Evolutionary conservation across 2,329 filamentous ascomycete genomes (phyloP).

Genomic region (Diaporthe nobilis): DNA sequence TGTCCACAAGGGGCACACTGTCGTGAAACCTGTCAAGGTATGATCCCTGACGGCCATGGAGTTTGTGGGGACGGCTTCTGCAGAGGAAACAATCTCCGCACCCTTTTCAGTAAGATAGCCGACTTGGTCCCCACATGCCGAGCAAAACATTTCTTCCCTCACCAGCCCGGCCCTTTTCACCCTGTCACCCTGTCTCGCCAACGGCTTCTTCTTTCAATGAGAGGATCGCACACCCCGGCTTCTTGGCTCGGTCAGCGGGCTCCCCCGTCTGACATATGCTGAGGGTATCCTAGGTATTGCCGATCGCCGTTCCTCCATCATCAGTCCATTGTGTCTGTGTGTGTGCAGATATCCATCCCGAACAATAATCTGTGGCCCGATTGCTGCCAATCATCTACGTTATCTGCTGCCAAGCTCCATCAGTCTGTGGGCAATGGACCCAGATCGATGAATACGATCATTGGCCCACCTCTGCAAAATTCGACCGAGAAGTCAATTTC

Average conservation of each 20-base stretch:
- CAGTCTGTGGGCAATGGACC: background rate
- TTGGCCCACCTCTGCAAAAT: constrained; percentile 26
- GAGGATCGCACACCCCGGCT: constrained; percentile 25
- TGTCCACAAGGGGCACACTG: background rate
- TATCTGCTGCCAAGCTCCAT: background rate
- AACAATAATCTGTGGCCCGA: background rate
- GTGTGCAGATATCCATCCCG: constrained; percentile 9
- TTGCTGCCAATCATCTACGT: background rate
- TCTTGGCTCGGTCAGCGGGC: constrained; percentile 5
- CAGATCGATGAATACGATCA: constrained; percentile 14
- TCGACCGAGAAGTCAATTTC: constrained; percentile 16
- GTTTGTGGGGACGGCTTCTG: background rate
- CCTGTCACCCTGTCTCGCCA: background rate
- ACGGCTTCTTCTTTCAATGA: background rate
- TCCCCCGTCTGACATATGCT: constrained; percentile 9
- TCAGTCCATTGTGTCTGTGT: constrained; percentile 14
- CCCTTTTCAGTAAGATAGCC: constrained; percentile 18
- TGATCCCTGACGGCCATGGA: constrained; percentile 14
- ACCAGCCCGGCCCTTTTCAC: background rate
- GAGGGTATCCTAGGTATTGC: background rate
- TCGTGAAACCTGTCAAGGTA: constrained; percentile 20
- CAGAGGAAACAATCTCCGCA: constrained; percentile 22
- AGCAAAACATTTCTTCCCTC: constrained; percentile 11
- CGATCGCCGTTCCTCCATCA: background rate
- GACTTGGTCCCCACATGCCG: constrained; percentile 7